phyloP scores from a whole-genome alignment of 2,329 filamentous ascomycete species.

The Rhinocladiella similis region DNA sequence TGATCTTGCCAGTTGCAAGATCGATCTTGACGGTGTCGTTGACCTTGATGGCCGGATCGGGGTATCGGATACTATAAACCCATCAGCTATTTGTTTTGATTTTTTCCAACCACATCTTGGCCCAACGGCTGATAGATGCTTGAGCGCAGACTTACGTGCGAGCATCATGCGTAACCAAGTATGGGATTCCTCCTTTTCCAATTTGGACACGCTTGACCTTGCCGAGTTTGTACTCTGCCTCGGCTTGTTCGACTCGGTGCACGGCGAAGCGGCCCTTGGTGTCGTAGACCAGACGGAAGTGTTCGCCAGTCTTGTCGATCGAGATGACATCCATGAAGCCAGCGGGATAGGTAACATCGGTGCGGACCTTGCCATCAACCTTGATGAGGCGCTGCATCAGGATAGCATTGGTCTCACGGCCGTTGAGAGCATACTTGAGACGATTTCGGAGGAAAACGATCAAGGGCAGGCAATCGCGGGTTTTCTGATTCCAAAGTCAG shows the following conservation, averaged over 20 bases:
- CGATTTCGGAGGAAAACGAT: constrained; percentile 93
- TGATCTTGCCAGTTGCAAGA: constrained; percentile 93
- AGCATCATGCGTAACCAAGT: constrained; percentile 99
- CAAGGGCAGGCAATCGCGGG: constrained; percentile 96
- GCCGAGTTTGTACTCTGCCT: constrained; percentile 99
- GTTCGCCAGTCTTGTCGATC: constrained; percentile 99
- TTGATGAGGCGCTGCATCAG: constrained; percentile 99
- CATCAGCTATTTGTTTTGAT: constrained; percentile 38
- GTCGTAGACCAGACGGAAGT: constrained; percentile 99
- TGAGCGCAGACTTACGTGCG: constrained; percentile 87
- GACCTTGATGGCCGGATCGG: constrained; percentile 97
- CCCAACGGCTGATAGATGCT: constrained; percentile 99
- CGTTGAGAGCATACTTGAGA: constrained; percentile 99
- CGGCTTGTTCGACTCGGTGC: constrained; percentile 97
- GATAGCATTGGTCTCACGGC: constrained; percentile 95
- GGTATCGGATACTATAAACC: constrained; percentile 89
- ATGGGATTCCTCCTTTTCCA: constrained; percentile 99
- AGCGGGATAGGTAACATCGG: constrained; percentile 93
- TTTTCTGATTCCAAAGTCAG: constrained; percentile 72
- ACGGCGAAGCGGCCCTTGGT: constrained; percentile 99
- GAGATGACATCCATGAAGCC: constrained; percentile 99
- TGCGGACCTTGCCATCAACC: constrained; percentile 99
- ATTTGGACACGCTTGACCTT: constrained; percentile 99
- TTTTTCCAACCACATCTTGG: constrained; percentile 82
- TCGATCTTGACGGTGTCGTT: constrained; percentile 99